phyloP scores from a whole-genome alignment of 2,329 filamentous ascomycete species.

The Hypoxylon rubiginosum region DNA sequence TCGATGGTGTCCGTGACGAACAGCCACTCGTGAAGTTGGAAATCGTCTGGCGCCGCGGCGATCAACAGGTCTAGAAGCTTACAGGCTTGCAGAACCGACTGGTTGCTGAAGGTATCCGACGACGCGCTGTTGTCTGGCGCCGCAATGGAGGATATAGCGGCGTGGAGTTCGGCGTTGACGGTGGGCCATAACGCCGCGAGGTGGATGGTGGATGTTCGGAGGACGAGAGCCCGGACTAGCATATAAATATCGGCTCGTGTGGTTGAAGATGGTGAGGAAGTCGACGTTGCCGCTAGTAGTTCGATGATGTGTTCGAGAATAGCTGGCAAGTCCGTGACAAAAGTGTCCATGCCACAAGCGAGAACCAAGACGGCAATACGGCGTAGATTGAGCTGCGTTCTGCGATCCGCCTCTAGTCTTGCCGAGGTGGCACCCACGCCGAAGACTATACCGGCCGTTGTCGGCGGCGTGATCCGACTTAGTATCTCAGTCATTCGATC shows the following conservation, averaged over 20 bases:
- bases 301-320: slow-evolving; percentile 90
- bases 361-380: slow-evolving; percentile 85
- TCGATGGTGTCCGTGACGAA: slow-evolving; percentile 98
- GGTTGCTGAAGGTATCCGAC: slow-evolving; percentile 80
- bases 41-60: slow-evolving; percentile 90
- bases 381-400: slow-evolving; percentile 89
- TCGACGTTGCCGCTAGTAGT: slow-evolving; percentile 83
- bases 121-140: slow-evolving; percentile 73
- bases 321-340: slow-evolving; percentile 78
- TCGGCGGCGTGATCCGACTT: slow-evolving; percentile 82
- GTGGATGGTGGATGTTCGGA: slow-evolving; percentile 84
- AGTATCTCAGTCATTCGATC: slow-evolving; percentile 88
- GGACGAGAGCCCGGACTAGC: slow-evolving; percentile 82
- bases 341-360: slow-evolving; percentile 81
- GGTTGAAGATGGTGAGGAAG: slow-evolving; percentile 90
- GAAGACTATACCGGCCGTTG: slow-evolving; percentile 96
- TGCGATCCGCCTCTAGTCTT: slow-evolving; percentile 92
- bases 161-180: slow-evolving; percentile 86
- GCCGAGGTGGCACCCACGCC: slow-evolving; percentile 97
- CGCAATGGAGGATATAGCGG: slow-evolving; percentile 80
- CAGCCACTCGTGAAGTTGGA: slow-evolving; percentile 98
- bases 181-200: slow-evolving; percentile 90
- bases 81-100: slow-evolving; percentile 87
- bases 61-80: slow-evolving; percentile 94
- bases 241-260: slow-evolving; percentile 93